Evolutionary conservation across 306 rosid genomes (phyloP).

Genomic region (Vicia faba): DNA sequence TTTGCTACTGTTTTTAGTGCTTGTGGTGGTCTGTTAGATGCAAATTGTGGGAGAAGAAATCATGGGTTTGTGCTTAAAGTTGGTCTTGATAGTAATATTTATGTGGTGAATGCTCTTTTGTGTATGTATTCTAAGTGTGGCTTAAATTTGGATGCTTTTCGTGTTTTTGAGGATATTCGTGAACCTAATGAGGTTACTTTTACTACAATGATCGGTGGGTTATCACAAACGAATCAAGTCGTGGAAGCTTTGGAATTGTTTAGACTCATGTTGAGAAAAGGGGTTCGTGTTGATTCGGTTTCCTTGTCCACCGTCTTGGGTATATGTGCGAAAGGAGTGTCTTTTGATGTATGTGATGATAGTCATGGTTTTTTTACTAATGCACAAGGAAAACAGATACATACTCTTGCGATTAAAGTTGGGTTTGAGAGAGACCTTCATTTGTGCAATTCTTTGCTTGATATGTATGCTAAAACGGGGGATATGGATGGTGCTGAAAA

Average conservation of each 20-base stretch:
- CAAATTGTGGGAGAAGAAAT: conserved; percentile 53
- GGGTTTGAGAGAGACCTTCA: conserved; percentile 72
- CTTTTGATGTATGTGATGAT: conserved; percentile 34
- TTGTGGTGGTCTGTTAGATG: conserved; percentile 49
- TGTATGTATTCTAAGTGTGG: conserved; percentile 68
- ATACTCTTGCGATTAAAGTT: conserved; percentile 56
- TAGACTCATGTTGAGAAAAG: conserved; percentile 63
- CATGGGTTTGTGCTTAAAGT: conserved; percentile 64
- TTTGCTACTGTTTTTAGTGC: conserved; percentile 71
- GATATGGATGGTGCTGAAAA: conserved; percentile 66
- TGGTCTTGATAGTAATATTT: conserved; percentile 59
- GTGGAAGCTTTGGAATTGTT: conserved; percentile 58
- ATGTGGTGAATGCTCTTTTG: conserved; percentile 61
- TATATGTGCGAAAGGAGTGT: conserved; percentile 53
- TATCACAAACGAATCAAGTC: conserved; percentile 48
- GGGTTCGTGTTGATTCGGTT: conserved; percentile 60
- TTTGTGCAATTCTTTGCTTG: conserved; percentile 70
- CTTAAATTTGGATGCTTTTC: conserved; percentile 52
- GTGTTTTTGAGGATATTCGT: conserved; percentile 52
- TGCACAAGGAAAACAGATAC: conserved; percentile 58
- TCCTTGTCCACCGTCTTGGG: conserved; percentile 67
- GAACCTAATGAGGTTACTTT: conserved; percentile 80
- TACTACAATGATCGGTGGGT: conserved; percentile 71
- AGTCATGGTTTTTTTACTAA: conserved; percentile 1
- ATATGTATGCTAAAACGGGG: conserved; percentile 66